Evolutionary conservation across 495 filamentous ascomycete genomes (phyloP).

Genomic region (Annulohypoxylon maeteangense): DNA sequence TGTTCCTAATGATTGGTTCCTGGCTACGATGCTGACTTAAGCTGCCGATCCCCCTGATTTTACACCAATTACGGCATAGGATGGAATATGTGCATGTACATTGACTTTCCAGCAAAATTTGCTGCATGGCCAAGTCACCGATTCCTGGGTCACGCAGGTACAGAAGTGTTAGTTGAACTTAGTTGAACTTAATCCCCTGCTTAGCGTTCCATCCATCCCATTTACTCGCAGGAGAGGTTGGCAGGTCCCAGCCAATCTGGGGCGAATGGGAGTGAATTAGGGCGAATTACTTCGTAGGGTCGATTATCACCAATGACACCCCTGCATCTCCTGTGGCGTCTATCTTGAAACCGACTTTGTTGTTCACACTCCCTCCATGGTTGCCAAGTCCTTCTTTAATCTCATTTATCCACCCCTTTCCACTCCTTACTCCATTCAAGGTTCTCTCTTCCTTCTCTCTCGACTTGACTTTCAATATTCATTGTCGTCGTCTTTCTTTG

Average conservation of each 20-base stretch:
- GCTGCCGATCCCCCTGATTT: slow-evolving; percentile 43
- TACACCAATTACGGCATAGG: slow-evolving; percentile 17
- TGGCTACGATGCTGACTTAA: slow-evolving; percentile 14
- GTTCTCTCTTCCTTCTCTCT: slow-evolving; percentile 26
- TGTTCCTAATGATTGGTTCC: slow-evolving; percentile 40
- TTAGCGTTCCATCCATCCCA: slow-evolving; percentile 2
- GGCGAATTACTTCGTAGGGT: neutral
- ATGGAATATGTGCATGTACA: slow-evolving; percentile 16
- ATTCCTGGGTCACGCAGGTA: slow-evolving; percentile 41
- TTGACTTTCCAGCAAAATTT: slow-evolving; percentile 1
- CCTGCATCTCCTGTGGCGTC: slow-evolving; percentile 29
- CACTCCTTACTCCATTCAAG: slow-evolving; percentile 33
- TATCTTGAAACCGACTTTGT: slow-evolving; percentile 37
- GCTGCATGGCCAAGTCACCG: slow-evolving; percentile 25
- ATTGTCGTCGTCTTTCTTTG: slow-evolving; percentile 44
- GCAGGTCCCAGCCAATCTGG: neutral
- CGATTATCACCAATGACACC: slow-evolving; percentile 3
- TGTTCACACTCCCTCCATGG: slow-evolving; percentile 43
- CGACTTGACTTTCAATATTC: slow-evolving; percentile 26
- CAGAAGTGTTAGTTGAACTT: slow-evolving; percentile 15
- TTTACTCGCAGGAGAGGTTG: neutral
- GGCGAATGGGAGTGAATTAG: neutral
- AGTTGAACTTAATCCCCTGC: neutral
- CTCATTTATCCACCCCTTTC: slow-evolving; percentile 45
- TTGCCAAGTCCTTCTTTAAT: slow-evolving; percentile 38